A percentile compares a stretch with the other conserved stretches of the same genome.
Conservation (phyloP, 257 asterid genomes). For the Nemophila menziesii region DNA sequence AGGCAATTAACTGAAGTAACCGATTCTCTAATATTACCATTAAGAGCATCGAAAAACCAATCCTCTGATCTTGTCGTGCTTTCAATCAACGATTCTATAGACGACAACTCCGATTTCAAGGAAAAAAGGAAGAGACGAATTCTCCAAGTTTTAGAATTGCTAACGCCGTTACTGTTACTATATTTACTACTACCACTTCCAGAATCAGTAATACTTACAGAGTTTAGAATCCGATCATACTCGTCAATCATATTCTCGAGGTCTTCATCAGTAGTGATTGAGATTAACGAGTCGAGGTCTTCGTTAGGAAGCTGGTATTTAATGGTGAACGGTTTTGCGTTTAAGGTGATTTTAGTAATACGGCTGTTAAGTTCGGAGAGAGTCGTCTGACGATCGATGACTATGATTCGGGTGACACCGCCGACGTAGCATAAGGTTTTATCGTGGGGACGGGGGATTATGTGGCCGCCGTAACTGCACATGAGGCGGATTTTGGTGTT, state of each 20-base stretch:
- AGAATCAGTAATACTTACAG: too few species aligned
- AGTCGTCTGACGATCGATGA: slow-evolving; percentile 16
- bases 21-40: slow-evolving; percentile 49
- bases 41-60: slow-evolving; percentile 79
- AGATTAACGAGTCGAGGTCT: slow-evolving; percentile 77
- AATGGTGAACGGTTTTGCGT: slow-evolving; percentile 35
- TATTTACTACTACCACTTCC: neutral
- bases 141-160: too few species aligned
- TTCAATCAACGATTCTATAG: slow-evolving; percentile 24
- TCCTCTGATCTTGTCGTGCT: slow-evolving; percentile 59
- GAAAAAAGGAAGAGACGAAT: slow-evolving; percentile 42
- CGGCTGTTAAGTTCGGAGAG: slow-evolving; percentile 51
- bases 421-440: slow-evolving; percentile 11
- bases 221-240: slow-evolving; percentile 58
- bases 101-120: slow-evolving; percentile 9
- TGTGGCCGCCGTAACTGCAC: slow-evolving; percentile 17
- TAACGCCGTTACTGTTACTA: slow-evolving; percentile 31
- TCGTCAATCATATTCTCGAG: slow-evolving; percentile 88
- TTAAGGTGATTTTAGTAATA: slow-evolving; percentile 57
- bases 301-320: slow-evolving; percentile 83
- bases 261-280: slow-evolving; percentile 76
- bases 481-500: slow-evolving; percentile 26
- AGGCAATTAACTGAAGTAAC: slow-evolving; percentile 60
- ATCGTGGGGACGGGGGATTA: slow-evolving; percentile 13
- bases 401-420: slow-evolving; percentile 7